Evolutionary conservation across 441 rosid species (phyloP).

Genomic region (Capsella rubella): DNA sequence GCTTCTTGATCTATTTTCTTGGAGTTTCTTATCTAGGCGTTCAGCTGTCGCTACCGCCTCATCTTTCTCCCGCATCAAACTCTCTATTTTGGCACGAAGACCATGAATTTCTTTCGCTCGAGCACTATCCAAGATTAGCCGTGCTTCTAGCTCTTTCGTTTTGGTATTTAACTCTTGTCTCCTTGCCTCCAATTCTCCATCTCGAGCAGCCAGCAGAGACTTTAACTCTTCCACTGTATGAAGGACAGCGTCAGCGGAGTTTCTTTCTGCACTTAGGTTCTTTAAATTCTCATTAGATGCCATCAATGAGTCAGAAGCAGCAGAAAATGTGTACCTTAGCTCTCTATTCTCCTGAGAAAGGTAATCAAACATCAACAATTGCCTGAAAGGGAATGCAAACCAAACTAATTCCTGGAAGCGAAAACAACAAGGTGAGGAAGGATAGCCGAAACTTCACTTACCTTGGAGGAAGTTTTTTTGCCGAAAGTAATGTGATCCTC

Average conservation of each 20-base stretch:
- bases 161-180: background rate
- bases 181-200: background rate
- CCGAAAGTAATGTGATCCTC: background rate
- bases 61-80: background rate
- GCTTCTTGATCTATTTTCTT: background rate
- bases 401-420: background rate
- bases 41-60: background rate
- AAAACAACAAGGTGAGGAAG: background rate
- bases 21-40: background rate
- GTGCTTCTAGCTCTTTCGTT: background rate
- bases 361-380: background rate
- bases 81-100: background rate
- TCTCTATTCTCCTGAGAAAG: slow-evolving; percentile 8
- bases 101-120: background rate
- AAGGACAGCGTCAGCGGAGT: background rate
- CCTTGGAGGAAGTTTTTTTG: slow-evolving; percentile 1
- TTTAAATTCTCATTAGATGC: background rate
- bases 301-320: background rate
- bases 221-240: slow-evolving; percentile 1
- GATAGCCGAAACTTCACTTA: background rate
- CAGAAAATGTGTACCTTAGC: background rate
- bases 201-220: slow-evolving; percentile 1
- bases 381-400: background rate
- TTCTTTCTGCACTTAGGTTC: background rate
- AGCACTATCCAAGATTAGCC: background rate